Evolutionary conservation across 768 basidiomycete genomes (phyloP), one percentile per base, ranked within the genome.

Genomic region (Amyloporia xantha): DNA sequence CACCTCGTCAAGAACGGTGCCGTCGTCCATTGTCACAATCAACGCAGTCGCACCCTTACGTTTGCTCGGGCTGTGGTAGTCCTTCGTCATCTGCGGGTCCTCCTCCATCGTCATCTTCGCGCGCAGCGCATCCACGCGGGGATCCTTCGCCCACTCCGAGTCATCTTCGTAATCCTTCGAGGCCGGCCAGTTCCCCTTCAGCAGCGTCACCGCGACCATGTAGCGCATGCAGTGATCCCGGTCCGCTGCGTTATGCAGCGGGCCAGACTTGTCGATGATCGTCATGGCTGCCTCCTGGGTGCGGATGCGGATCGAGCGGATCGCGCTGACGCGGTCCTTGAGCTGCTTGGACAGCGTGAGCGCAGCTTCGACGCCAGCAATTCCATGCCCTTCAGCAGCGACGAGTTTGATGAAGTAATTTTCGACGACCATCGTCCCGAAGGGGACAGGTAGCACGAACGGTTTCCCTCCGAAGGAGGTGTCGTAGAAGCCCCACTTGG

Each of bases 181-280:
- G 19, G 37, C 30, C 3, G 19, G 44, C 50, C 50, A 51, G 15
- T 25, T 45, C 21, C 50, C 46, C 24, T 51, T 51, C n/a, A 51
- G 50, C 35, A 51, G 44, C 39, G 45, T 47, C 15, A 51, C 44
- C 13, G 50, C 44, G 33, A 51, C 45, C 36, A 51, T 47, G 30
- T 51, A 47, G 11, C 50, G 50, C 50, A 51, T 51, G 46, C 50
- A 51, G 50, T 51, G 50, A 30, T 51, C 50, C 20, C 50, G 50
- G 26, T 51, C 50, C 27, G 50, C 50, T 3, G 50, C 28, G 33
- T 46, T 51, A 40, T 47, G 44, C 26, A 51, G 30, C 37, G 45
- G 50, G 45, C 45, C 44, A 2, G 21, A 23, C 27, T 51, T 51
- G 37, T 51, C 45, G 24, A 51, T 47, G 45, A 51, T 51, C n/a